Percentiles rank a stretch among this genome's conserved stretches.
Evolutionary conservation across 805 yeast genomes (phyloP).

Genomic region (Osmozyma mogii): DNA sequence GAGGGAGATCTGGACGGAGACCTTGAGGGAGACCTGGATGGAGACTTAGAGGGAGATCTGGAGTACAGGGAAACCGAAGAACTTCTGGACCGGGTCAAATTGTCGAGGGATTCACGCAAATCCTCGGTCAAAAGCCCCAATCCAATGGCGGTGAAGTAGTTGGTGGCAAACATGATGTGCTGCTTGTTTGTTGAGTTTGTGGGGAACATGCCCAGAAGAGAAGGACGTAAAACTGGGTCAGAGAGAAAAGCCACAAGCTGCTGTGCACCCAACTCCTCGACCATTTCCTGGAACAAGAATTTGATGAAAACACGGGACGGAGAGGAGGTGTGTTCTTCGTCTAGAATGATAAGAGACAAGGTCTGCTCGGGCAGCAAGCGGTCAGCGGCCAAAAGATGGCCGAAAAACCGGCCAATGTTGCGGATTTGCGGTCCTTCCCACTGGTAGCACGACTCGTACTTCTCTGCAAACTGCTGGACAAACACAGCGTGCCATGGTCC

Average conservation of each 20-base stretch:
- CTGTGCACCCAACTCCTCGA: constrained; percentile 62
- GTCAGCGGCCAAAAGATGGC: constrained; percentile 70
- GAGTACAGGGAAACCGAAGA: too few species aligned
- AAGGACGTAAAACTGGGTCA: constrained; percentile 45
- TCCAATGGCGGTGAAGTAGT: constrained; percentile 89
- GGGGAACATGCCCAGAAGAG: constrained; percentile 60
- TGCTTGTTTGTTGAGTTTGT: constrained; percentile 34
- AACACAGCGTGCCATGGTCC: constrained; percentile 54
- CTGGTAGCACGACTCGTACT: constrained; percentile 53
- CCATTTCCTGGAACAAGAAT: constrained; percentile 70
- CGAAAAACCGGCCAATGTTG: constrained; percentile 79
- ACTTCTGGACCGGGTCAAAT: too few species aligned
- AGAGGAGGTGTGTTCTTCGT: constrained; percentile 69
- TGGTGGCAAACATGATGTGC: constrained; percentile 68
- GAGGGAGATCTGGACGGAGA: too few species aligned
- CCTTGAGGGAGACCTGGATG: too few species aligned
- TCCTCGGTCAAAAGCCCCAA: constrained; percentile 75
- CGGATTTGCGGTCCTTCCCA: constrained; percentile 68
- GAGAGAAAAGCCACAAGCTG: constrained; percentile 40
- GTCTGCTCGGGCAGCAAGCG: constrained; percentile 53
- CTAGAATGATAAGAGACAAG: constrained; percentile 47
- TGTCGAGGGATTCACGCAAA: constrained; percentile 54
- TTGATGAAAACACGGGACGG: constrained; percentile 76
- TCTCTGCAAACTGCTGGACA: constrained; percentile 42
- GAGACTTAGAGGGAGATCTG: too few species aligned